Conservation (phyloP, 2,329 filamentous ascomycete genomes). For the Colletotrichum plurivorum region DNA sequence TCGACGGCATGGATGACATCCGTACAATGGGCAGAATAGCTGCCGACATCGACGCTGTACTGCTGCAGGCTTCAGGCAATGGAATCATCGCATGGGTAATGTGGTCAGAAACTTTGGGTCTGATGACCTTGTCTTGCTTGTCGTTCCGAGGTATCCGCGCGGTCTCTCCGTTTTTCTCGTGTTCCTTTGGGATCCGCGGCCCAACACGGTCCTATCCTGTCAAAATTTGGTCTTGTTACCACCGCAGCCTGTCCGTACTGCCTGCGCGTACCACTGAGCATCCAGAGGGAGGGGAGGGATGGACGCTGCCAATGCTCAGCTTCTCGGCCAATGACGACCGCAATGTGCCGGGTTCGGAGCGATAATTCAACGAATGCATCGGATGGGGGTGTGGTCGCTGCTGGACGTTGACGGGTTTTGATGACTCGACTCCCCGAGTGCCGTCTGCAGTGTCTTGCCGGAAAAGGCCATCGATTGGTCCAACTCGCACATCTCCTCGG, state of each 20-base stretch:
- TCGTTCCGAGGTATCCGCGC: slow-evolving; percentile 39
- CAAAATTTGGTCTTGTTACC: slow-evolving; percentile 11
- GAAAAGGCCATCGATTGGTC: slow-evolving; percentile 14
- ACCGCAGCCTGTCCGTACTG: background rate
- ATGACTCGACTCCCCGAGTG: background rate
- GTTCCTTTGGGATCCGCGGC: slow-evolving; percentile 29
- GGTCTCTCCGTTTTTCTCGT: slow-evolving; percentile 38
- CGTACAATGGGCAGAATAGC: slow-evolving; percentile 15
- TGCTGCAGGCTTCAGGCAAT: slow-evolving; percentile 39
- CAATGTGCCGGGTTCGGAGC: slow-evolving; percentile 23
- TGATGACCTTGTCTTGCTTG: slow-evolving; percentile 38
- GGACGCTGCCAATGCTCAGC: slow-evolving; percentile 8
- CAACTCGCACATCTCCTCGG: background rate
- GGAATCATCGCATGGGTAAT: slow-evolving; percentile 37
- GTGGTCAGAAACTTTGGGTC: slow-evolving; percentile 40
- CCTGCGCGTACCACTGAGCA: background rate
- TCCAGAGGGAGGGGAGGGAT: background rate
- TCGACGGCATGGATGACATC: slow-evolving; percentile 26
- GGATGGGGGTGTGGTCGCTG: slow-evolving; percentile 2
- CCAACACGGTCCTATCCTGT: slow-evolving; percentile 34
- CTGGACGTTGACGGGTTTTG: slow-evolving; percentile 5
- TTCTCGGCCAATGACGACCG: slow-evolving; percentile 15
- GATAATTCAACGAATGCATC: background rate
- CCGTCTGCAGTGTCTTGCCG: slow-evolving; percentile 2
- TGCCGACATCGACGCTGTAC: slow-evolving; percentile 14